Conservation (phyloP, 2,329 filamentous ascomycete genomes). For the Nothopassalora personata region DNA sequence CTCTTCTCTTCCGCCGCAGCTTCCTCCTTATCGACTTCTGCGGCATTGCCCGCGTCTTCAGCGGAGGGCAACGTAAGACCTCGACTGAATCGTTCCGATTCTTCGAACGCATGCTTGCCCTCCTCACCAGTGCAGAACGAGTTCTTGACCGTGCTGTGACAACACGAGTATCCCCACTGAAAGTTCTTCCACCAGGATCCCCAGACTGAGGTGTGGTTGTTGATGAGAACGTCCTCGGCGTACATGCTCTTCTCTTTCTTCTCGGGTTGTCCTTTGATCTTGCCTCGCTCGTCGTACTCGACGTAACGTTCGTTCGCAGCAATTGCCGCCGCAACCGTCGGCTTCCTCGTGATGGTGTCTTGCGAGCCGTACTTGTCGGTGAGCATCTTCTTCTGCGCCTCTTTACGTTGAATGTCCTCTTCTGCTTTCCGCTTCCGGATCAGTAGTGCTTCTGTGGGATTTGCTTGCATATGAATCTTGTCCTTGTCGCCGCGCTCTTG, state of each 20-base stretch:
- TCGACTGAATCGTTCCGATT: conserved; percentile 59
- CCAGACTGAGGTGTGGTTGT: conserved; percentile 91
- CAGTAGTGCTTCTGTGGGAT: conserved; percentile 87
- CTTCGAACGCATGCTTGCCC: conserved; percentile 74
- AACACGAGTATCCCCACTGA: conserved; percentile 93
- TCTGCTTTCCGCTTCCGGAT: conserved; percentile 73
- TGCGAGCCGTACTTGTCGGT: conserved; percentile 77
- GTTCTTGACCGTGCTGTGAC: conserved; percentile 89
- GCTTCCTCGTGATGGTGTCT: conserved; percentile 56
- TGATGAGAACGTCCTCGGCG: conserved; percentile 74
- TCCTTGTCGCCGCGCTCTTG: conserved; percentile 78
- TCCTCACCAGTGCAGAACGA: conserved; percentile 95
- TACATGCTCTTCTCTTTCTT: conserved; percentile 83
- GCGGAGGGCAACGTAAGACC: conserved; percentile 39
- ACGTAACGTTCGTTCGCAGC: conserved; percentile 81
- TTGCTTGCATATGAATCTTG: conserved; percentile 85
- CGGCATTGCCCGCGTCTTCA: conserved; percentile 20
- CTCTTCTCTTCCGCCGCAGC: conserved; percentile 41
- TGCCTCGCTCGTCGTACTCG: conserved; percentile 87
- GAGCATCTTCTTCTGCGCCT: conserved; percentile 63
- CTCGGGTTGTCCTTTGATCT: conserved; percentile 81
- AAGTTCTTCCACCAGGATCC: conserved; percentile 97
- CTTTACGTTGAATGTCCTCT: conserved; percentile 64
- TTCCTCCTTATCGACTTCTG: conserved; percentile 36
- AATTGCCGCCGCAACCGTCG: conserved; percentile 58